These are phyloP conservation scores for Conringia planisiliqua DNA, from an alignment of 345 rosid species.

Conservation along the genomic window DNA sequence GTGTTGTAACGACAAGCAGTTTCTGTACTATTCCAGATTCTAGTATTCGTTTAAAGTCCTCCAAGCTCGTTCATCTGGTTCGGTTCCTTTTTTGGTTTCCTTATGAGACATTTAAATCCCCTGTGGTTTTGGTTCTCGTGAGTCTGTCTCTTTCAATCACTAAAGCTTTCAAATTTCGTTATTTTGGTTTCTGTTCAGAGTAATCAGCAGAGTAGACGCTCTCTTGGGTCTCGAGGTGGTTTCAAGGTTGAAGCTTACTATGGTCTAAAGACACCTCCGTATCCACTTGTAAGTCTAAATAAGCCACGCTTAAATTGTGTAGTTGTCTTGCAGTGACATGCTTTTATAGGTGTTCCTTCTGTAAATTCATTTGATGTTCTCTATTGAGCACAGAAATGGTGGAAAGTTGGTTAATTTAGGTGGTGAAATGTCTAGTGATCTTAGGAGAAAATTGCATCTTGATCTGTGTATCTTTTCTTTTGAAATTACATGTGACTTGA, in stretches of 20 bases:
- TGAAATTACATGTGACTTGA: background rate
- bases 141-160: slow-evolving; percentile 2
- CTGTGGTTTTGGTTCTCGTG: background rate
- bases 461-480: background rate
- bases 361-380: background rate
- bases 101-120: background rate
- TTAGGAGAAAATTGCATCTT: background rate
- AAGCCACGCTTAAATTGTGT: background rate
- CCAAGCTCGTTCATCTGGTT: slow-evolving; percentile 29
- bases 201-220: slow-evolving; percentile 36
- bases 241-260: slow-evolving; percentile 58
- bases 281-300: slow-evolving; percentile 62
- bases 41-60: slow-evolving; percentile 21
- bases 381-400: background rate
- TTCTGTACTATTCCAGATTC: slow-evolving; percentile 18
- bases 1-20: slow-evolving; percentile 23
- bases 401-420: background rate
- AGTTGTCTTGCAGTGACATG: background rate
- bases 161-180: slow-evolving; percentile 22
- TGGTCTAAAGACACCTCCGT: slow-evolving; percentile 84
- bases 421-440: background rate
- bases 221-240: slow-evolving; percentile 38
- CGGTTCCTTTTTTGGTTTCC: slow-evolving; percentile 9
- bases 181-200: slow-evolving; percentile 14
- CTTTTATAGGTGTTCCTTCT: background rate